phyloP scores from a whole-genome alignment of 225 moss, liverwort and hornwort genomes.

The Marchantia paleacea region DNA sequence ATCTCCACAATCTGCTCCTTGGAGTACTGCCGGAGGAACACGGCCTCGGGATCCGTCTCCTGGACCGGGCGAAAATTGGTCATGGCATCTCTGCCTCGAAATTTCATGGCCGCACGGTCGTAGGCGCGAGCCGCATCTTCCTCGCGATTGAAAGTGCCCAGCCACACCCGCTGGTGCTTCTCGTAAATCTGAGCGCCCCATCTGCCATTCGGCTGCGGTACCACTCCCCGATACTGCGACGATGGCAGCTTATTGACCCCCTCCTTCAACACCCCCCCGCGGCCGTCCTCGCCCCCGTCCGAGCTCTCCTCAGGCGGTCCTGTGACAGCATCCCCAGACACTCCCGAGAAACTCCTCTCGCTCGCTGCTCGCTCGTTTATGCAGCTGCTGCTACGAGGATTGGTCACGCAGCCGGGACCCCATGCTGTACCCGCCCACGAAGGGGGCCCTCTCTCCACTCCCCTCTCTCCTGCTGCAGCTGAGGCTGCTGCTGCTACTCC shows the following conservation, averaged over 20 bases:
- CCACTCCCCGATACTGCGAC: constrained; percentile 96
- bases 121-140: constrained; percentile 95
- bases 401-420: constrained; percentile 24
- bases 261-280: constrained; percentile 44
- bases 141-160: constrained; percentile 97
- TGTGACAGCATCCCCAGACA: constrained; percentile 44
- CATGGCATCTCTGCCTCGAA: constrained; percentile 94
- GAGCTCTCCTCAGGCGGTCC: constrained; percentile 57
- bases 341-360: constrained; percentile 38
- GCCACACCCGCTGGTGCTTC: constrained; percentile 96
- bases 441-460: background rate
- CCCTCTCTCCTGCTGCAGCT: background rate
- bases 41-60: constrained; percentile 80
- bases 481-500: background rate
- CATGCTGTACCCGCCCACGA: constrained; percentile 33
- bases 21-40: constrained; percentile 69
- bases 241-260: constrained; percentile 82
- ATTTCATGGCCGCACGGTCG: constrained; percentile 95
- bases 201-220: constrained; percentile 95
- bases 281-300: constrained; percentile 81
- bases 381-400: constrained; percentile 12
- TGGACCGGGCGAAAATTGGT: constrained; percentile 89
- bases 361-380: constrained; percentile 16
- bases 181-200: constrained; percentile 99
- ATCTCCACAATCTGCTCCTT: constrained; percentile 98